Conservation (phyloP, 768 basidiomycete genomes). For the Collybia mongolica region DNA sequence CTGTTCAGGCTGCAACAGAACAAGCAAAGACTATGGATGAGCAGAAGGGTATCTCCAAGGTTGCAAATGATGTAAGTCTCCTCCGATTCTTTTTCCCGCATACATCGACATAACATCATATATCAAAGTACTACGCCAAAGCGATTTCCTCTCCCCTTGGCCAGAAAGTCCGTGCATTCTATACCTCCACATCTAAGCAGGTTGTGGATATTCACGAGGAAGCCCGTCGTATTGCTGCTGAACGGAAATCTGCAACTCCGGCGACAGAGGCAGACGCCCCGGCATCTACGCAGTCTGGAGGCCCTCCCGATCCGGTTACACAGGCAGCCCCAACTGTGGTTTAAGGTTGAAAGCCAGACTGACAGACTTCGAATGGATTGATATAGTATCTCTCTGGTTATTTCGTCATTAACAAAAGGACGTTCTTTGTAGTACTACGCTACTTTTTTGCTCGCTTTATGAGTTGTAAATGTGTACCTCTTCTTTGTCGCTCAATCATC, state of each 20-base stretch:
- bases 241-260: slow-evolving; percentile 10
- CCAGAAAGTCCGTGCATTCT: slow-evolving; percentile 75
- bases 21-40: slow-evolving; percentile 79
- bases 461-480: too few relatives aligned
- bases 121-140: slow-evolving; percentile 68
- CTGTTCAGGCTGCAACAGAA: slow-evolving; percentile 59
- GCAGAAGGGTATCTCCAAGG: slow-evolving; percentile 72
- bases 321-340: not conserved
- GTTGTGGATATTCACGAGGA: slow-evolving; percentile 92
- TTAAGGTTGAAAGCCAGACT: too few relatives aligned
- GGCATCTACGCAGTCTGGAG: not conserved
- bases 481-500: too few relatives aligned
- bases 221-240: slow-evolving; percentile 74
- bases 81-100: not conserved
- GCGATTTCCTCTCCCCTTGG: slow-evolving; percentile 78
- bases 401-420: too few relatives aligned
- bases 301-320: not conserved
- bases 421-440: too few relatives aligned
- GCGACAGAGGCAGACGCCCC: not conserved
- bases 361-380: too few relatives aligned
- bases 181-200: slow-evolving; percentile 87
- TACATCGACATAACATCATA: slow-evolving; percentile 9
- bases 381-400: too few relatives aligned
- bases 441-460: too few relatives aligned
- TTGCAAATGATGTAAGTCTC: slow-evolving; percentile 59